phyloP scores from a whole-genome alignment of 352 stramenopile genomes.

The Globisporangium recalcitrans region DNA sequence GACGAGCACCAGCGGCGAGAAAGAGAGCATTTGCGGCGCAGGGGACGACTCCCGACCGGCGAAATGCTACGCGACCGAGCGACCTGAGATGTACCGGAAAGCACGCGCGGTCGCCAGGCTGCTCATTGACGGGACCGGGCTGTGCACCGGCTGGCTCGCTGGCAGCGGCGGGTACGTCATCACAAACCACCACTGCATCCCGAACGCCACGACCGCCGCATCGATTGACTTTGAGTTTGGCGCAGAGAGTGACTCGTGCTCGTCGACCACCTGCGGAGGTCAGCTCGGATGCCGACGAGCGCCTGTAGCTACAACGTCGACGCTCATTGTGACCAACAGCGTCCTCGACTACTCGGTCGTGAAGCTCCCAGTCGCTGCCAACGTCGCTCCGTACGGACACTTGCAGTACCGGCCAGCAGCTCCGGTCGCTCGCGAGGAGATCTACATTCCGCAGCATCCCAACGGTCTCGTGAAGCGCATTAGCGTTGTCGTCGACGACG shows the following conservation, averaged over 20 bases:
- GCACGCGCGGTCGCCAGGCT: slow-evolving; percentile 31
- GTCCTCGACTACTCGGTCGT: slow-evolving; percentile 40
- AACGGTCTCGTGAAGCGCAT: slow-evolving; percentile 32
- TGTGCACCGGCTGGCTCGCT: slow-evolving; percentile 41
- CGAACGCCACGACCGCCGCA: slow-evolving; percentile 12
- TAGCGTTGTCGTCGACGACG: slow-evolving; percentile 23
- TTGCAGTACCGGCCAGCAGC: slow-evolving; percentile 29
- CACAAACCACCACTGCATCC: slow-evolving; percentile 48
- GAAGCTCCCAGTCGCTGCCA: slow-evolving; percentile 23
- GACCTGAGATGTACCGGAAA: slow-evolving; percentile 19
- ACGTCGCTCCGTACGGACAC: slow-evolving; percentile 28
- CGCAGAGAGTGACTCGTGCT: slow-evolving; percentile 30
- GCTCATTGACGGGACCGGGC: slow-evolving; percentile 20
- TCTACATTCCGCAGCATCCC: slow-evolving; percentile 49
- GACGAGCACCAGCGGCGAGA: not conserved
- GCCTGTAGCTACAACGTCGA: slow-evolving; percentile 23
- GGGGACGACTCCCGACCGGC: not conserved
- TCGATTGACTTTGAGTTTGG: slow-evolving; percentile 31
- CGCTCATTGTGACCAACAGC: slow-evolving; percentile 19
- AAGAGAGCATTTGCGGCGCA: not conserved
- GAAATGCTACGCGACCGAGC: not conserved
- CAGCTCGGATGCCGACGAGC: slow-evolving; percentile 14
- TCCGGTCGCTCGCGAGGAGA: slow-evolving; percentile 25
- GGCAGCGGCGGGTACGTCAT: slow-evolving; percentile 37
- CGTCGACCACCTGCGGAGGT: slow-evolving; percentile 20